Conservation (phyloP, 2,329 filamentous ascomycete genomes). For the Ceratocystis ficicola region DNA sequence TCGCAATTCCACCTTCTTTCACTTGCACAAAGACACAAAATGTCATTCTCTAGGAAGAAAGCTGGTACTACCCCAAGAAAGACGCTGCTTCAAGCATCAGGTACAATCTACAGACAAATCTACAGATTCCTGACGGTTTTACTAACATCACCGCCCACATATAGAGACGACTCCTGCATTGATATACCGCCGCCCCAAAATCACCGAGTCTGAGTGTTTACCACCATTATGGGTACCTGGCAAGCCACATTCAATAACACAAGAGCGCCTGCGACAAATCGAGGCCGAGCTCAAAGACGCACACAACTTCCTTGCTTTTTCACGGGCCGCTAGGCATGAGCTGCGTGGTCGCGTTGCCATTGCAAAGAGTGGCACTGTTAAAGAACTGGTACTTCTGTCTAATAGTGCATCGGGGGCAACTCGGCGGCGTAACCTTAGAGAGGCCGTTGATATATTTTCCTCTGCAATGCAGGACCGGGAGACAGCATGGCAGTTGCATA, state of each 20-base stretch:
- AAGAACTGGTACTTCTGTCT: constrained; percentile 4
- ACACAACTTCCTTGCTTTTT: constrained; percentile 10
- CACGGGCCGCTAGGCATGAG: background rate
- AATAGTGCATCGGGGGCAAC: constrained; percentile 13
- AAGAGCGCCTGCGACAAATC: constrained; percentile 8
- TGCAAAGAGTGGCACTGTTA: background rate
- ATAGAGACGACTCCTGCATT: background rate
- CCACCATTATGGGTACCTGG: background rate
- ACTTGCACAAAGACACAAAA: background rate
- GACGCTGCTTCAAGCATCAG: background rate
- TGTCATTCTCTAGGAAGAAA: background rate
- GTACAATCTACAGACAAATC: background rate
- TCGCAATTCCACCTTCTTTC: too few species aligned
- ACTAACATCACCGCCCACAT: background rate
- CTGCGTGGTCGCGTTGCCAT: constrained; percentile 11
- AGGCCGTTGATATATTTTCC: constrained; percentile 10
- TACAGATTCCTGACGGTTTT: background rate
- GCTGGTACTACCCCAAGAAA: background rate
- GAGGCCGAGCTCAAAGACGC: background rate
- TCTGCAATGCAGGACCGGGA: constrained; percentile 9
- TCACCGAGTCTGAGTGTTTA: background rate
- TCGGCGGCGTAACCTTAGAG: constrained; percentile 9
- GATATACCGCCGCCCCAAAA: background rate
- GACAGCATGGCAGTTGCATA: background rate
- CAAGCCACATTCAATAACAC: constrained; percentile 3